Conservation (phyloP, 2,329 filamentous ascomycete genomes). For the Pseudogymnoascus sp. region DNA sequence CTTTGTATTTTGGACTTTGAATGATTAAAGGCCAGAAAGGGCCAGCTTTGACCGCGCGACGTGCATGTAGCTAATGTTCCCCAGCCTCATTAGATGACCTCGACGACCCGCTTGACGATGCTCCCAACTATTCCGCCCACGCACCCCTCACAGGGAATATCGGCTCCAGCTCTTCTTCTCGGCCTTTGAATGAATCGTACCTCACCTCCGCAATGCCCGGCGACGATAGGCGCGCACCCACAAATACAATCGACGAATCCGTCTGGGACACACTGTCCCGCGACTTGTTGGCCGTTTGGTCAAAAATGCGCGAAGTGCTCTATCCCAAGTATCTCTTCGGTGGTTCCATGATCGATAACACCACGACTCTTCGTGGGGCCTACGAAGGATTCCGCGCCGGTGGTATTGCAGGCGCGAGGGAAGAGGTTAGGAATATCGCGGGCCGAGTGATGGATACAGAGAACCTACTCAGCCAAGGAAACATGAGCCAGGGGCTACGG, state of each 20-base stretch:
- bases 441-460: constrained; percentile 58
- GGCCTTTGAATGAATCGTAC: constrained; percentile 65
- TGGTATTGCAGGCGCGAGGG: constrained; percentile 51
- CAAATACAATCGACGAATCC: constrained; percentile 92
- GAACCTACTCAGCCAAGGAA: constrained; percentile 49
- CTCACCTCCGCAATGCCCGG: constrained; percentile 84
- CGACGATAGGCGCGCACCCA: constrained; percentile 81
- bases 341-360: constrained; percentile 54
- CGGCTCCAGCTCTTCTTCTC: constrained; percentile 42
- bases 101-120: constrained; percentile 69
- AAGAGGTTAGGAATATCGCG: constrained; percentile 54
- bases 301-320: constrained; percentile 95
- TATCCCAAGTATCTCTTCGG: constrained; percentile 89
- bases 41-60: not conserved
- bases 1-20: constrained; percentile 9
- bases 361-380: constrained; percentile 49
- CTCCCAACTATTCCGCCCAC: constrained; percentile 55
- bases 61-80: constrained; percentile 16
- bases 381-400: constrained; percentile 54
- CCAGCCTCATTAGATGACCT: constrained; percentile 83
- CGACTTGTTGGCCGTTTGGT: constrained; percentile 88
- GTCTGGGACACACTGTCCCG: constrained; percentile 96
- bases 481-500: constrained; percentile 81
- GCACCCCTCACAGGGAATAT: constrained; percentile 82
- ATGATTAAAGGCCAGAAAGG: constrained; percentile 1